Evolutionary conservation across 441 rosid genomes (phyloP).

Genomic region (Geranium incanum): DNA sequence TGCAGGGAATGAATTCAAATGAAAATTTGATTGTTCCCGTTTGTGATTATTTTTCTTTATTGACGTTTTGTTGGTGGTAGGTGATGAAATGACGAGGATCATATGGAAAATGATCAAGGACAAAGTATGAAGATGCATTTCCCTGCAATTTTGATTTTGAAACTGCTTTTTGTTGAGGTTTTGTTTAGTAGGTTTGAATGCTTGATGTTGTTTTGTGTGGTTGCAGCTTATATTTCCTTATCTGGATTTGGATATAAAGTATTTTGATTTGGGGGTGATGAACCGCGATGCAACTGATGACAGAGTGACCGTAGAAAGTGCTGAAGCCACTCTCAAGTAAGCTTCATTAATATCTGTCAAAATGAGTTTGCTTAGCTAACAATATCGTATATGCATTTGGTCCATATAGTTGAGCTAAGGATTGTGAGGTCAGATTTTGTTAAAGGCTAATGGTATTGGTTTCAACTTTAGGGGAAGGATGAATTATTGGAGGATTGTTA

Average conservation of each 20-base stretch:
- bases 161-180: neutral
- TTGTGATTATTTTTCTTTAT: neutral
- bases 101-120: conserved; percentile 83
- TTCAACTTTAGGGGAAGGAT: too few species aligned
- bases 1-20: neutral
- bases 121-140: conserved; percentile 36
- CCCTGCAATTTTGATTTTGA: neutral
- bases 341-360: neutral
- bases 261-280: conserved; percentile 76
- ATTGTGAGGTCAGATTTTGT: too few species aligned
- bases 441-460: too few species aligned
- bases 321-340: conserved; percentile 80
- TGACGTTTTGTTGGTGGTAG: conserved; percentile 26
- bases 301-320: conserved; percentile 72
- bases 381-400: too few species aligned
- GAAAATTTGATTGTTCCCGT: neutral
- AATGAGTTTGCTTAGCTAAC: neutral
- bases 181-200: neutral
- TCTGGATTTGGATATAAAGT: conserved; percentile 75
- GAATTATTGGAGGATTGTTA: neutral
- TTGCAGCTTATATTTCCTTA: conserved; percentile 77
- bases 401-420: too few species aligned
- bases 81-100: conserved; percentile 93
- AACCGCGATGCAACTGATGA: conserved; percentile 87
- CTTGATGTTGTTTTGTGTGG: conserved; percentile 19